These are phyloP conservation scores for Areca catechu DNA, from an alignment of 176 grass and related monocot species.

Conservation along the genomic window DNA sequence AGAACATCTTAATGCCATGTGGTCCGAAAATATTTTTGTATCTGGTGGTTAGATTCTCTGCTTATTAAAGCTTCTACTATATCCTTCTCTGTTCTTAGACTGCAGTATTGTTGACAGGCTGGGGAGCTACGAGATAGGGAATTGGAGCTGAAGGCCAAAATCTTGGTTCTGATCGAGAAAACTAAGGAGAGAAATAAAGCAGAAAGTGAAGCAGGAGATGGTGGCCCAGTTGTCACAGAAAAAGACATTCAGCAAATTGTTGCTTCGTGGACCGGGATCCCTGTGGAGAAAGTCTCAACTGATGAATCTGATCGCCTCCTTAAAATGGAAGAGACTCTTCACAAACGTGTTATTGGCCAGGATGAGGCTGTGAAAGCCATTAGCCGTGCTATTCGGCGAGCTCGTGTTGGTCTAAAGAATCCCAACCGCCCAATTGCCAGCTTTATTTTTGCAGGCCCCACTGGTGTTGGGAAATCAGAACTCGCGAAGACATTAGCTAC, in stretches of 20 bases:
- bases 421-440: constrained; percentile 14
- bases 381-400: constrained; percentile 15
- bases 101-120: constrained; percentile 1
- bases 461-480: constrained; percentile 17
- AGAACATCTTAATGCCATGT: no score
- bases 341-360: constrained; percentile 11
- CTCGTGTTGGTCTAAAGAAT: constrained; percentile 13
- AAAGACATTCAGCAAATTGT: constrained; percentile 5
- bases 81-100: no score
- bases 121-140: constrained; percentile 9
- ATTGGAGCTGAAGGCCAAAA: constrained; percentile 12
- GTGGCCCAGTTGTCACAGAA: constrained; percentile 2
- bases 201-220: constrained; percentile 5
- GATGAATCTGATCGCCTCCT: constrained; percentile 14
- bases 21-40: no score
- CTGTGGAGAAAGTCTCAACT: constrained; percentile 15
- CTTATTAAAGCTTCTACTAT: no score
- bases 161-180: constrained; percentile 4
- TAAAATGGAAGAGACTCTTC: constrained; percentile 15
- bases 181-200: constrained; percentile 1
- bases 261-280: constrained; percentile 6
- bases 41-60: no score
- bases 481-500: constrained; percentile 12
- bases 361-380: constrained; percentile 15
- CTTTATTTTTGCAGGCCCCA: constrained; percentile 14